These are phyloP conservation scores for Cucumis cinereus DNA, from an alignment of 306 rosid genomes.

Conservation along the genomic window DNA sequence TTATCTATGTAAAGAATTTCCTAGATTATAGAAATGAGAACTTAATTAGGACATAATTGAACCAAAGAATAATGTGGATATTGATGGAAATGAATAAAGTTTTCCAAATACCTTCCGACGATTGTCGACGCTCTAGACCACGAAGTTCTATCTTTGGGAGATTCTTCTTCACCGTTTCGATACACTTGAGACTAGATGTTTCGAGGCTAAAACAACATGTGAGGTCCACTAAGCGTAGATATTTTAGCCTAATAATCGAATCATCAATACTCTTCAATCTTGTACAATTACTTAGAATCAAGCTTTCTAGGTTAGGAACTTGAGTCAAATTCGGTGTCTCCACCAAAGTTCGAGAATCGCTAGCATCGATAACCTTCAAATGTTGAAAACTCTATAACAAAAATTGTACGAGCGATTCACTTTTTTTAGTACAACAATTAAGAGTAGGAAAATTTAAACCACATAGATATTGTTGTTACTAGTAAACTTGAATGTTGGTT, in stretches of 20 bases:
- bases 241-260: neutral
- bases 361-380: too few species aligned
- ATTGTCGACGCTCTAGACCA: neutral
- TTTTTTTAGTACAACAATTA: too few species aligned
- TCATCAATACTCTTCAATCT: neutral
- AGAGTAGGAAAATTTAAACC: too few species aligned
- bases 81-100: too few species aligned
- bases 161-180: neutral
- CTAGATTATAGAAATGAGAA: too few species aligned
- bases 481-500: too few species aligned
- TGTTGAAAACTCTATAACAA: neutral
- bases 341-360: neutral
- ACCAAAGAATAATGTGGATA: too few species aligned
- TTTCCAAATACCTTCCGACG: too few species aligned
- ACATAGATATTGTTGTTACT: too few species aligned
- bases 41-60: too few species aligned
- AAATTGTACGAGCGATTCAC: too few species aligned
- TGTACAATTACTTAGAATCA: constrained; percentile 11
- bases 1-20: too few species aligned
- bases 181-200: neutral
- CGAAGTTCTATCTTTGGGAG: neutral
- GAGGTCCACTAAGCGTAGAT: neutral
- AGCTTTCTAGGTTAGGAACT: constrained; percentile 5
- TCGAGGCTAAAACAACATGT: neutral
- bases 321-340: neutral